Base-by-base conservation (phyloP, 106 monocot species). In the Allium cepa region DNA sequence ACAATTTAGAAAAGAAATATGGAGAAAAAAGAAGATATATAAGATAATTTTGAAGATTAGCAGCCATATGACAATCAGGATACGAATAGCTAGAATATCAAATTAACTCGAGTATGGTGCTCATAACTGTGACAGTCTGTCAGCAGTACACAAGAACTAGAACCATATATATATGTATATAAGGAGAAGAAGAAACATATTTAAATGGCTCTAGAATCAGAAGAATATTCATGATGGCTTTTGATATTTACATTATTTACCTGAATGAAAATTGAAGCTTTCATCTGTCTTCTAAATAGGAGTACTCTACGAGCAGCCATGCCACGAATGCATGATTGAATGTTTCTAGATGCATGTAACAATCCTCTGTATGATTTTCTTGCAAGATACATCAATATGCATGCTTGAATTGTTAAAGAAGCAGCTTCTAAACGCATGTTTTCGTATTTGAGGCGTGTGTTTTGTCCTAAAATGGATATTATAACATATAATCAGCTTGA, bases 181-280 rank as follows among this genome's bases (percentile, higher is more conserved):
- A 36, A 36, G 36, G 36, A 36, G 36, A 36, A 36, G 5, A 36
- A 36, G 36, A 36, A 36, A 36, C 36, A 36, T 36, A 36, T 36
- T 36, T 36, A 36, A 36, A 36, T 5, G 5, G 36, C 5, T 36
- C 36, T 36, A 36, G 1, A 36, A 36, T 36, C 36, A 36, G 36
- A 36, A 36, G 36, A 36, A 36, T 22, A 22, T 22, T 22, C 22
- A 22, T 22, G 22, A 36, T 36, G 1, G 1, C 1, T 36, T 22
- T 22, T 22, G 22, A 22, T 22, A 5, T 36, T 36, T 36, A 5
- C 36, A 36, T 46, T 12, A 62, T 62, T 58, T 62, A 85, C 85
- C 81, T 85, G 81, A 66, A 85, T 85, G 60, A 75, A 17, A 36
- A 72, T 65, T 68, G 85, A 77, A 62, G 85, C 81, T 69, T 55